Base-by-base conservation (phyloP, 192 early-diverging fungal genomes). In the Backusella parvicylindrica region DNA sequence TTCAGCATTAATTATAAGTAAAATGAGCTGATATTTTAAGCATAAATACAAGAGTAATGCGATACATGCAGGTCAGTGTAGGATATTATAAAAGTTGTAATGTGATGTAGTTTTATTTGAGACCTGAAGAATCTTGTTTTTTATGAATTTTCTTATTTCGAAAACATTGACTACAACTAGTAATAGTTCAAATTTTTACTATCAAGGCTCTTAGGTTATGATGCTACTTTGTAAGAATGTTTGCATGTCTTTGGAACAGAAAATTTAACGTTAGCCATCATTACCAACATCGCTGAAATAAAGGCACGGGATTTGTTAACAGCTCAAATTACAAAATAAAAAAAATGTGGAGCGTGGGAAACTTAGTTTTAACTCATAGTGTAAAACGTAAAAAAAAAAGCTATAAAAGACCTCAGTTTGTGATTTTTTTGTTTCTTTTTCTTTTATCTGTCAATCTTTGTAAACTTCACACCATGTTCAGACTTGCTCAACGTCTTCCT, bases 401-500 rank as follows among this genome's bases (percentile, higher is more conserved):
- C 21, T 56, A 56, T 56, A 56, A 56, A 56, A 56, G 50, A 56
- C 50, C 50, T 26, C 23, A 23, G 2, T 21, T 56, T 56, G 2
- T 21, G n/a, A n/a, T 56, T 56, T 56, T 53, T 56, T 12, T 11
- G 21, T 26, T 8, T 47, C 16, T 69, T 68, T 43, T 23, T 30
- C 12, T 43, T 41, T 33, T 31, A 41, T 40, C 38, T 41, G 37
- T 69, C 36, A 33, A 36, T 23, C 21, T 36, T 37, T 11, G 8
- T 23, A 38, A 23, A 9, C 40, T 69, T 15, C 23, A 47, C 35
- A 69, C 13, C 35, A 69, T 69, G 68, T 69, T 69, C 26, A 69
- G 35, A 28, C 40, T 69, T 9, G 35, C 68, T 69, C 38, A 38
- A 69, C 68, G 68, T 32, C 68, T 69, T 43, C 68, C 68, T 26